Percentiles rank a stretch among this genome's conserved stretches.
These are phyloP conservation scores for Ambrosia artemisiifolia DNA, from an alignment of 129 eudicot species.

Conservation along the genomic window DNA sequence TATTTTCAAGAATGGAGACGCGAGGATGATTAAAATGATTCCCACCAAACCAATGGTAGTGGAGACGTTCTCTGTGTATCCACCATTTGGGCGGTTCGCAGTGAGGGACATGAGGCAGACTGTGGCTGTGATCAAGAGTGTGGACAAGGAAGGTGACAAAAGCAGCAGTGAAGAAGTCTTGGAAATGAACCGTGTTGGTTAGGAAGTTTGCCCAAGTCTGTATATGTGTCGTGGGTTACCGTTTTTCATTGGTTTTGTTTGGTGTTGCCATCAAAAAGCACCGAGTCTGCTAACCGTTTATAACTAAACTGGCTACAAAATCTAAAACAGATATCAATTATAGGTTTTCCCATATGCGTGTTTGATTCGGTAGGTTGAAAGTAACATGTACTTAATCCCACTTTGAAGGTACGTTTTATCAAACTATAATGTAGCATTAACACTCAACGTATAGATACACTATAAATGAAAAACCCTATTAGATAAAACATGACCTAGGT, in stretches of 20 bases:
- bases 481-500: too few species aligned
- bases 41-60: slow-evolving; percentile 62
- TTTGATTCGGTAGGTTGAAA: too few species aligned
- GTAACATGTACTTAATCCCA: too few species aligned
- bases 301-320: too few species aligned
- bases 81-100: slow-evolving; percentile 55
- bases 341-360: too few species aligned
- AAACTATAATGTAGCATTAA: too few species aligned
- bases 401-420: too few species aligned
- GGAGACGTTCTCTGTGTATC: slow-evolving; percentile 52
- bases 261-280: too few species aligned
- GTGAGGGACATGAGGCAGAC: slow-evolving; percentile 65
- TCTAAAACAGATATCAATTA: too few species aligned
- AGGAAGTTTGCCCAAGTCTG: not conserved
- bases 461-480: too few species aligned
- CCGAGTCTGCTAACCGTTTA: too few species aligned
- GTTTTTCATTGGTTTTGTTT: not conserved
- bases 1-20: slow-evolving; percentile 55
- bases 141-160: slow-evolving; percentile 56
- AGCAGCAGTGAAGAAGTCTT: slow-evolving; percentile 46
- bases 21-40: slow-evolving; percentile 47
- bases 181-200: slow-evolving; percentile 48
- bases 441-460: too few species aligned
- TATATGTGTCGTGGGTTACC: not conserved
- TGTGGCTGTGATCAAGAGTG: slow-evolving; percentile 50